phyloP scores from a whole-genome alignment of 192 early-diverging fungal species.

The Rhizophagus prolifer region DNA sequence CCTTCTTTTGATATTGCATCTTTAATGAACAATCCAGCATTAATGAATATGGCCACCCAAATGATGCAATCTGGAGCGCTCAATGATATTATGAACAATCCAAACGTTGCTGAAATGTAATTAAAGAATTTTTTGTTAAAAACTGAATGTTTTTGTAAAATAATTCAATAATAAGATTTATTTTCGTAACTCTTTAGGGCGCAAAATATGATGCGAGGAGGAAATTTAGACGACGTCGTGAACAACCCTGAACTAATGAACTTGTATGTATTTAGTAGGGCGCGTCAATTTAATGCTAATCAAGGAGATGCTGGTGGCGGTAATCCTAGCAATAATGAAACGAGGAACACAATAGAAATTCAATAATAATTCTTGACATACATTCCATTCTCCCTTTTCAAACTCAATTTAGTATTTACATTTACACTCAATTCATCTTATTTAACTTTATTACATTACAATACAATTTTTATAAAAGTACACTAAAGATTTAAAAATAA shows the following conservation, averaged over 20 bases:
- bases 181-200: conserved; percentile 52
- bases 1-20: conserved; percentile 76
- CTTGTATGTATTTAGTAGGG: conserved; percentile 45
- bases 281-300: conserved; percentile 43
- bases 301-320: conserved; percentile 39
- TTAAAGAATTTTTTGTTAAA: conserved; percentile 1
- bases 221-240: conserved; percentile 65
- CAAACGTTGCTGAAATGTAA: conserved; percentile 81
- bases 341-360: conserved; percentile 19
- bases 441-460: no score
- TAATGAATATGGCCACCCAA: conserved; percentile 95
- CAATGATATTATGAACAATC: conserved; percentile 87
- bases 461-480: no score
- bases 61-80: conserved; percentile 88
- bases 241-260: conserved; percentile 69
- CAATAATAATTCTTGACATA: no score
- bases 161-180: background rate
- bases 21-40: conserved; percentile 89
- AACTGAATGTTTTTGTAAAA: conserved; percentile 3
- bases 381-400: no score
- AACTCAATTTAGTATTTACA: no score
- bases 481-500: no score
- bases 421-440: no score
- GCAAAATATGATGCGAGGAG: conserved; percentile 73
- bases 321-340: conserved; percentile 21